Conservation (phyloP, 2,329 filamentous ascomycete species). For the Chlorencoelia australis region DNA sequence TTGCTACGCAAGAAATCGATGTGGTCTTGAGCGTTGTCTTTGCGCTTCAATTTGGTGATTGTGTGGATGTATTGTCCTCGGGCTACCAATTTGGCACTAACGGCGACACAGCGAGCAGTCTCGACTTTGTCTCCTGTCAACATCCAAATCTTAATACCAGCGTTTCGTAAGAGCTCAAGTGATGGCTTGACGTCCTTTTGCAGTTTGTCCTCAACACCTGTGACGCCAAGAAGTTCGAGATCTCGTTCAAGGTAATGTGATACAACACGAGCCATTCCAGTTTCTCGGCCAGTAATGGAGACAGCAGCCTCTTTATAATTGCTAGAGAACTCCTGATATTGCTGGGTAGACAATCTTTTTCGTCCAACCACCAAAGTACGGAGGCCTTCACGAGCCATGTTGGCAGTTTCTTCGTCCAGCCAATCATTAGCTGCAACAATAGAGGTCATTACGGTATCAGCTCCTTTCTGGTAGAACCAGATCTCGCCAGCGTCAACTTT, state of each 20-base stretch:
- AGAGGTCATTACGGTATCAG: slow-evolving; percentile 93
- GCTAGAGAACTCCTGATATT: slow-evolving; percentile 71
- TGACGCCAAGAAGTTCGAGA: slow-evolving; percentile 90
- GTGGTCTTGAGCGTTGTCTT: slow-evolving; percentile 76
- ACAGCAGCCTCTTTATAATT: slow-evolving; percentile 73
- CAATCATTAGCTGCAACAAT: slow-evolving; percentile 96
- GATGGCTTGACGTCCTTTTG: slow-evolving; percentile 94
- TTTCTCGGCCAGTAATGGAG: slow-evolving; percentile 69
- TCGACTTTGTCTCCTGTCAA: slow-evolving; percentile 97
- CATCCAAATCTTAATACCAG: slow-evolving; percentile 99
- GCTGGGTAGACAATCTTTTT: slow-evolving; percentile 66
- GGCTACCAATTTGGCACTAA: slow-evolving; percentile 87
- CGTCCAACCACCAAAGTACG: slow-evolving; percentile 92
- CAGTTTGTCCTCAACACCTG: slow-evolving; percentile 93
- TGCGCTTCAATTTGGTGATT: slow-evolving; percentile 72
- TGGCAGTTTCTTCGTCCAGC: slow-evolving; percentile 98
- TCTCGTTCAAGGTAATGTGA: slow-evolving; percentile 75
- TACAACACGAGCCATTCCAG: slow-evolving; percentile 70
- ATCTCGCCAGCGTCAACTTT: slow-evolving; percentile 61
- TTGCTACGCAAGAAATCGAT: slow-evolving; percentile 84
- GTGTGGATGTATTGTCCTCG: slow-evolving; percentile 95
- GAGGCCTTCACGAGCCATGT: slow-evolving; percentile 95
- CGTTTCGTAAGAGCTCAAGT: slow-evolving; percentile 87
- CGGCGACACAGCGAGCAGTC: slow-evolving; percentile 89
- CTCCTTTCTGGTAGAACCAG: slow-evolving; percentile 98